Base-by-base conservation (phyloP, 2,329 filamentous ascomycete species). In the Aspergillus japonicus region DNA sequence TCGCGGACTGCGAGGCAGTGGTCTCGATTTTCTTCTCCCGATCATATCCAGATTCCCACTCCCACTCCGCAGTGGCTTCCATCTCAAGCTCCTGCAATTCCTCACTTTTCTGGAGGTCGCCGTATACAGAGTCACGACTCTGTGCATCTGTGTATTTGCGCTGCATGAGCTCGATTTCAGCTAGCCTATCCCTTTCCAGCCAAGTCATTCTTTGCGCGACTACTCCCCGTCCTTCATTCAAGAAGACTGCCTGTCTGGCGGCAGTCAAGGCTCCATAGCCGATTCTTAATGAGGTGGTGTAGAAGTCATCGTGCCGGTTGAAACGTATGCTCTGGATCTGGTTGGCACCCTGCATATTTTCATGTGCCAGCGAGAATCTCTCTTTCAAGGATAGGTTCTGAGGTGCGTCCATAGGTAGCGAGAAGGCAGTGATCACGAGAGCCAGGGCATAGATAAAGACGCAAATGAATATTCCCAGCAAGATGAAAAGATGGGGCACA, bases 241-340 rank as follows among this genome's bases (percentile, higher is more conserved):
- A 81, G 71, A 96, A 98, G 0, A 98, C 95, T 3, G 94, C 94
- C 75, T 98, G 93, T 68, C 92, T 96, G 0, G 95, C 95, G 75
- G 96, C 94, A 0, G 92, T 96, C 62, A 98, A 86, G 12, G 94
- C 88, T 11, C 88, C 88, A 71, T 97, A 97, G 0, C 95, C 95
- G 39, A 92, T 86, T 61, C 93, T 88, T 3, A 98, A 82, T 4
- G 98, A 81, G 0, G 92, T 90, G 0, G 92, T 96, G 73, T 98
- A 99, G 71, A 98, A 97, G 73, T 99, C 95, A 81, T 98, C 96
- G 57, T 92, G 87, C 80, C 90, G 87, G 48, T 88, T 91, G 57
- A 98, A 85, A 12, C 88, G 86, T 42, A 97, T 86, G 44, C 89
- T 88, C 1, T 90, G 89, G 23, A 97, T 82, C 12, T 95, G 92